Percentiles rank a stretch among this genome's conserved stretches.
Conservation (phyloP, 176 grass and related monocot genomes). For the Zoysia pacifica region DNA sequence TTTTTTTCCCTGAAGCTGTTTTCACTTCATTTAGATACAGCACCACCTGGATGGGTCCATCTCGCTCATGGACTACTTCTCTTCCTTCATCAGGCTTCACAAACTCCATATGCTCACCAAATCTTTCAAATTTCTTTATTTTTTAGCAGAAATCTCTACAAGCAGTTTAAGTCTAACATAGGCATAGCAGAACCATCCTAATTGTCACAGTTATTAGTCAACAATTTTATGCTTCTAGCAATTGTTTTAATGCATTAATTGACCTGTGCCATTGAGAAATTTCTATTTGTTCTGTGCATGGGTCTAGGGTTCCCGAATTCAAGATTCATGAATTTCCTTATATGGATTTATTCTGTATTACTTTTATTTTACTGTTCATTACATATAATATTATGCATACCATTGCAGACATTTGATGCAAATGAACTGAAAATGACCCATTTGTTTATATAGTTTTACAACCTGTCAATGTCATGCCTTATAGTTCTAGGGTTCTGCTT, state of each 20-base stretch:
- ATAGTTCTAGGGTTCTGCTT: no score
- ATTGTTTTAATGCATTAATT: background rate
- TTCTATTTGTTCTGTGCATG: slow-evolving; percentile 10
- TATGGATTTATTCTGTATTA: slow-evolving; percentile 13
- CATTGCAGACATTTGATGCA: slow-evolving; percentile 88
- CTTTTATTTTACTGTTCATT: background rate
- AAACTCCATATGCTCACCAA: slow-evolving; percentile 15
- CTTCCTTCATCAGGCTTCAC: slow-evolving; percentile 89
- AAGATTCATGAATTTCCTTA: background rate
- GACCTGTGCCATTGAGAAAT: background rate
- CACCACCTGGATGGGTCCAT: slow-evolving; percentile 96
- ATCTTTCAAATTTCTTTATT: background rate
- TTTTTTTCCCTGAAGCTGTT: slow-evolving; percentile 59
- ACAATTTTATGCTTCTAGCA: slow-evolving; percentile 12
- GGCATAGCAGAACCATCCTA: background rate
- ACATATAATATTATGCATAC: background rate
- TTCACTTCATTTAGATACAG: slow-evolving; percentile 87
- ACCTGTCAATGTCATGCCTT: no score
- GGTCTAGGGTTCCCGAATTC: background rate
- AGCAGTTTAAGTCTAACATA: background rate
- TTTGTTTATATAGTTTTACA: no score
- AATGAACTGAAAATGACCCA: no score
- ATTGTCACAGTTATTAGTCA: background rate
- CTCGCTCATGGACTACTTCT: slow-evolving; percentile 94
- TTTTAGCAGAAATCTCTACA: background rate